phyloP scores from a whole-genome alignment of 169 alveolate genomes.

The Condylostoma magnum region DNA sequence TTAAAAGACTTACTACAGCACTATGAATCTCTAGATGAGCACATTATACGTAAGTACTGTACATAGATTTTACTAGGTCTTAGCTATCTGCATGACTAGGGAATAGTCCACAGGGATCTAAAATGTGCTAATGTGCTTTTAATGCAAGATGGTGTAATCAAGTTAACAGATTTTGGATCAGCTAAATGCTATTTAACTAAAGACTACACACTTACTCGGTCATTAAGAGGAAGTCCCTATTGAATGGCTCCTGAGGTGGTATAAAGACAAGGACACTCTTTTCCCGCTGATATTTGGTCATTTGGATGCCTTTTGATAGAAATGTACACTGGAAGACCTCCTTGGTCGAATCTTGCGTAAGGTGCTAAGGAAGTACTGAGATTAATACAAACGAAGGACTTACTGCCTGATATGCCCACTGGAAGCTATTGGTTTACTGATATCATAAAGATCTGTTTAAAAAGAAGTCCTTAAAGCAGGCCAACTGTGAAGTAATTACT shows the following conservation, averaged over 20 bases:
- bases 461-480: neutral
- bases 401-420: conserved; percentile 4
- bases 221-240: conserved; percentile 79
- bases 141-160: neutral
- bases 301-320: conserved; percentile 84
- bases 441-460: conserved; percentile 1
- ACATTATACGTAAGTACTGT: neutral
- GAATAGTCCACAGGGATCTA: conserved; percentile 20
- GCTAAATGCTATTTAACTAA: neutral
- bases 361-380: conserved; percentile 23
- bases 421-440: too few relatives aligned
- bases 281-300: conserved; percentile 84
- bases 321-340: conserved; percentile 78
- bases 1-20: neutral
- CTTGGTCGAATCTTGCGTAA: conserved; percentile 49
- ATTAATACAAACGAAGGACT: conserved; percentile 24
- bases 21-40: conserved; percentile 4
- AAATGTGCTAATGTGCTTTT: conserved; percentile 20
- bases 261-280: conserved; percentile 47
- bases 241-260: conserved; percentile 92
- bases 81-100: neutral
- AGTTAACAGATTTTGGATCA: conserved; percentile 26
- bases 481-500: neutral
- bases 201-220: conserved; percentile 30
- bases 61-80: conserved; percentile 18